These are phyloP conservation scores for Myrica gale DNA, from an alignment of 306 rosid species.

Conservation along the genomic window DNA sequence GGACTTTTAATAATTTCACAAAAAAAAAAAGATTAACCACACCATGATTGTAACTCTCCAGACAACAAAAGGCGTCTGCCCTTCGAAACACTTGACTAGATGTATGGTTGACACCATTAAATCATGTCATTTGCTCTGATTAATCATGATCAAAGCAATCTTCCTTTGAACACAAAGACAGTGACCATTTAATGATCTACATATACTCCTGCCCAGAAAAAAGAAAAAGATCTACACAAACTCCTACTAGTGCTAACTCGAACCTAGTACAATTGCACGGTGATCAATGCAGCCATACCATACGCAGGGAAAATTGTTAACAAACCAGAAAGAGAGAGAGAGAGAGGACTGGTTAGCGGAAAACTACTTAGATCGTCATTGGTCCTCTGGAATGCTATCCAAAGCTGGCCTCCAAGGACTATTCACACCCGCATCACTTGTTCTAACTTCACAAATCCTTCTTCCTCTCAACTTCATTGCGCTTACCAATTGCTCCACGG, in stretches of 20 bases:
- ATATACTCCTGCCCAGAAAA: background rate
- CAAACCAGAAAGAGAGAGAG: background rate
- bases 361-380: slow-evolving; percentile 14
- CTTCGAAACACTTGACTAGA: too few relatives aligned
- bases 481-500: slow-evolving; percentile 58
- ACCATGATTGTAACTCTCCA: too few relatives aligned
- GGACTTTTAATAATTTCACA: too few relatives aligned
- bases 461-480: slow-evolving; percentile 51
- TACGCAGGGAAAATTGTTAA: slow-evolving; percentile 10
- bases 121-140: too few relatives aligned
- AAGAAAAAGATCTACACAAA: too few relatives aligned
- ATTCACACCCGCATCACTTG: slow-evolving; percentile 12
- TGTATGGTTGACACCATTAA: too few relatives aligned
- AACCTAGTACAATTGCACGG: slow-evolving; percentile 30
- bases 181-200: background rate
- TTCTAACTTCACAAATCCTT: slow-evolving; percentile 33
- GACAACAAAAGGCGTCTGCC: too few relatives aligned
- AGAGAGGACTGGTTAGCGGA: slow-evolving; percentile 8
- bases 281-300: slow-evolving; percentile 27
- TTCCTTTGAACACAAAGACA: background rate
- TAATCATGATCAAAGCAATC: too few relatives aligned
- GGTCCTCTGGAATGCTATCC: slow-evolving; percentile 65
- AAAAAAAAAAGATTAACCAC: too few relatives aligned
- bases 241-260: slow-evolving; percentile 16
- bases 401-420: slow-evolving; percentile 57